phyloP scores from a whole-genome alignment of 768 basidiomycete species.

The Botryobasidium botryosum region DNA sequence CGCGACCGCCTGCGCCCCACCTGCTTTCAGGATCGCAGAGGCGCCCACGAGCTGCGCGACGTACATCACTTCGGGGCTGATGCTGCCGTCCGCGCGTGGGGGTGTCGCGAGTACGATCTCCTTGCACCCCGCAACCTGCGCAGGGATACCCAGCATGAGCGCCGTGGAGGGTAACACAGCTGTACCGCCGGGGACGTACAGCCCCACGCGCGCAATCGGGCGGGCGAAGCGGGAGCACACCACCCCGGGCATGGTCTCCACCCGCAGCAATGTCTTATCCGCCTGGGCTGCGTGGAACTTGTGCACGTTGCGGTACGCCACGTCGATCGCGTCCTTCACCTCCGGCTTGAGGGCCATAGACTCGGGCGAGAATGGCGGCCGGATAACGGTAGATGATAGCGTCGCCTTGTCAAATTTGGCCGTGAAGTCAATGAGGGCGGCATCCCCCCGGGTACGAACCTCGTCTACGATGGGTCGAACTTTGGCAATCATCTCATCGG shows the following conservation, averaged over 20 bases:
- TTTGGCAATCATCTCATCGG: conserved; percentile 74
- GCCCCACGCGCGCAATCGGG: conserved; percentile 87
- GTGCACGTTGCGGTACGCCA: conserved; percentile 79
- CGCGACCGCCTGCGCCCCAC: conserved; percentile 90
- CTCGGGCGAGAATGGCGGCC: conserved; percentile 61
- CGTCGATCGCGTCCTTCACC: conserved; percentile 70
- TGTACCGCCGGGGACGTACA: conserved; percentile 96
- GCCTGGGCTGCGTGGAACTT: conserved; percentile 84
- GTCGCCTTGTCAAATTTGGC: conserved; percentile 82
- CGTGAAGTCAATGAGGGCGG: conserved; percentile 72
- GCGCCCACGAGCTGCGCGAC: conserved; percentile 85
- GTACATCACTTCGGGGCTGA: conserved; percentile 96
- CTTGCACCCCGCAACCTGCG: conserved; percentile 89
- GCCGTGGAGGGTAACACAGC: conserved; percentile 93
- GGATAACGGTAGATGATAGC: conserved; percentile 49
- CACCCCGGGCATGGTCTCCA: conserved; percentile 97
- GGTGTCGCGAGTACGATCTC: conserved; percentile 90
- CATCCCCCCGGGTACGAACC: conserved; percentile 71
- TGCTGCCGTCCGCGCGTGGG: conserved; percentile 79
- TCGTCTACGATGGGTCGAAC: conserved; percentile 88
- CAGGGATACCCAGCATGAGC: conserved; percentile 94
- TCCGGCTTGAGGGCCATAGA: conserved; percentile 40
- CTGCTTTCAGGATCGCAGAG: conserved; percentile 79
- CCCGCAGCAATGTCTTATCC: conserved; percentile 48
- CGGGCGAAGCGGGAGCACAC: conserved; percentile 89